These are phyloP conservation scores for Ricinus communis DNA, from an alignment of 345 rosid genomes.

Conservation along the genomic window DNA sequence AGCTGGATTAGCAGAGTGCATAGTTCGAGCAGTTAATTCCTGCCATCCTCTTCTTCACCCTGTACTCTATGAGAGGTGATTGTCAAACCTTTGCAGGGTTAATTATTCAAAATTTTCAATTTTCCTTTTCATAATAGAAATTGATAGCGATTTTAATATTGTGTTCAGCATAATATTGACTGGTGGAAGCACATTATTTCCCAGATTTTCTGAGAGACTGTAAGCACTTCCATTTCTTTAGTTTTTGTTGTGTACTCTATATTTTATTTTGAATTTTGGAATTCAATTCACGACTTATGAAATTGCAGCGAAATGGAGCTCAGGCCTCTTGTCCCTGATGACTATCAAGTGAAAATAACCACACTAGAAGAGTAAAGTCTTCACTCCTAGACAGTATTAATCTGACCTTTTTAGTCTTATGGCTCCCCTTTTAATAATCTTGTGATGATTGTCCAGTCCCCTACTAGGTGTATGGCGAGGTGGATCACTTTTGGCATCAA, in stretches of 20 bases:
- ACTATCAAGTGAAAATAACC: constrained; percentile 72
- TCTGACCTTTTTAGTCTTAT: constrained; percentile 5
- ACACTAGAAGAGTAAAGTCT: constrained; percentile 76
- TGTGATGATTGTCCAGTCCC: constrained; percentile 52
- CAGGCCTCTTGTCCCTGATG: constrained; percentile 91
- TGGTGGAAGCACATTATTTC: constrained; percentile 91
- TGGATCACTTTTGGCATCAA: constrained; percentile 90
- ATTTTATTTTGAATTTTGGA: constrained; percentile 6
- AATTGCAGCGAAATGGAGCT: constrained; percentile 76
- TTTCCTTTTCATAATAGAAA: not conserved
- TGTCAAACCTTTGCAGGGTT: not conserved
- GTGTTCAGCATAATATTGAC: constrained; percentile 76
- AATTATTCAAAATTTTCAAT: not conserved
- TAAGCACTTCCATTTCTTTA: constrained; percentile 35
- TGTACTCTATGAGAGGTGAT: constrained; percentile 81
- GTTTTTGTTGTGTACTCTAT: not conserved
- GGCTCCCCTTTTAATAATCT: constrained; percentile 5
- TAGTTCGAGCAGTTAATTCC: constrained; percentile 83
- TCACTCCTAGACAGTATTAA: constrained; percentile 19
- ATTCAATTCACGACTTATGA: not conserved
- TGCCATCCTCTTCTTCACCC: constrained; percentile 87
- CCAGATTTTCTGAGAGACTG: constrained; percentile 78
- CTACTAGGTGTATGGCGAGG: constrained; percentile 96
- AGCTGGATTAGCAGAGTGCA: constrained; percentile 96
- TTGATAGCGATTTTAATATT: constrained; percentile 17